Evolutionary conservation across 2,329 filamentous ascomycete genomes (phyloP), one percentile per base, ranked within the genome.

Genomic region (Aspergillus neotritici): DNA sequence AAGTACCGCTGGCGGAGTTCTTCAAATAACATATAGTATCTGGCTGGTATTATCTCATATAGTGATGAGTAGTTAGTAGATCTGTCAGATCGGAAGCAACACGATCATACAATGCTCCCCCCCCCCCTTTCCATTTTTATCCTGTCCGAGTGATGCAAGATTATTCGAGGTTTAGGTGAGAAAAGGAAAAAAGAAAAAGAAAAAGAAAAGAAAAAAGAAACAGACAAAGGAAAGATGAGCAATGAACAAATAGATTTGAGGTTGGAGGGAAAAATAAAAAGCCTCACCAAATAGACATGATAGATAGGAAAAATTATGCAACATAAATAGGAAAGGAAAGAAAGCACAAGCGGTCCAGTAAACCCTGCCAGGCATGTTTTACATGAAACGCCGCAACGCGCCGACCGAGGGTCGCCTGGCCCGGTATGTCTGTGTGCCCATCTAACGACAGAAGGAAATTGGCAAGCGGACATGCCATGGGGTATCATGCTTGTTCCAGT

Each of bases 401-500:
- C 53, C 55, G 50, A 48, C 50, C 44, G 41, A 43, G 52, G 46
- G 48, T 50, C 45, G 43, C 43, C 37, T 36, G 45, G 45, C 47
- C 48, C 50, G 47, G 44, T 40, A 37, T 37, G 45, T 50, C 44
- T 17, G 17, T 50, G 45, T 49, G 37, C 50, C 47, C 46, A 47
- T 53, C 51, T 52, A 53, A 50, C 49, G 50, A 62, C 53, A 52
- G 46, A 56, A 52, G 51, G 37, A 58, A 60, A 47, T 48, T 45
- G 46, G 55, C 47, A 46, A 46, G 38, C 47, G 48, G 52, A 55
- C 54, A 53, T 58, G 54, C 52, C 57, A 57, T 49, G 46, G 54
- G 47, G 56, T 58, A 49, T 56, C 58, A 60, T 47, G 53, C 48
- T 50, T 37, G 21, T 25, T 25, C 21, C 21, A 25, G 21, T 25